Conservation (phyloP, 495 filamentous ascomycete genomes). For the Tuber indicum region DNA sequence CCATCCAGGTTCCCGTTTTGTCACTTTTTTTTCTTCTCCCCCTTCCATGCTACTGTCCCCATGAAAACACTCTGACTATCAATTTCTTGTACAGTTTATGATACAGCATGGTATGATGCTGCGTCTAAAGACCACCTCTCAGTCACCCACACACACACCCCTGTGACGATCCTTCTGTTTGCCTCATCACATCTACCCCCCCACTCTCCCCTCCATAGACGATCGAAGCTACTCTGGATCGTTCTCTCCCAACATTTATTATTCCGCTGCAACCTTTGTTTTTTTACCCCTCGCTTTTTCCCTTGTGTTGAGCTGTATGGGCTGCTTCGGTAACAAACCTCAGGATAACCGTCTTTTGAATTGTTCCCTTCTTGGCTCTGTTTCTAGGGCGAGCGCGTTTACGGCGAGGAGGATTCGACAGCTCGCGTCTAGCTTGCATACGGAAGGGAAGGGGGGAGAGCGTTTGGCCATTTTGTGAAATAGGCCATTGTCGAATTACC, state of each 20-base stretch:
- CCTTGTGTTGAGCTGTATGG: conserved; percentile 20
- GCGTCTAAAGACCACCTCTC: background rate
- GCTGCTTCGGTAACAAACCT: conserved; percentile 30
- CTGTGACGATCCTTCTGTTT: background rate
- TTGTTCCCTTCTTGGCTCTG: conserved; percentile 22
- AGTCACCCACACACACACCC: background rate
- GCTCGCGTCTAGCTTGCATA: conserved; percentile 39
- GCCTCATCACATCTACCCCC: background rate
- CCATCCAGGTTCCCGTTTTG: background rate
- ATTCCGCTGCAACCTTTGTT: background rate
- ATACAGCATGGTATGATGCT: background rate
- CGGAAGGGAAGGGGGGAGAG: conserved; percentile 40
- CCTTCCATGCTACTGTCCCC: background rate
- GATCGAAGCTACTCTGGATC: background rate
- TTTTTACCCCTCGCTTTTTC: background rate
- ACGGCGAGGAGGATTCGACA: conserved; percentile 39
- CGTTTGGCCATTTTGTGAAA: conserved; percentile 38
- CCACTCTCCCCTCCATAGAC: background rate
- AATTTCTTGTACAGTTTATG: background rate
- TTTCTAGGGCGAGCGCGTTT: conserved; percentile 34
- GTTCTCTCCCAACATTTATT: background rate
- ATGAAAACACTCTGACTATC: background rate
- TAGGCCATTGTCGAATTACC: background rate
- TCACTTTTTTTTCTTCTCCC: background rate
- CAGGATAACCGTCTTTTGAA: conserved; percentile 27